These are phyloP conservation scores for Rhizoclosmatium hyalinum DNA, from an alignment of 371 early-diverging fungal genomes.

Conservation along the genomic window DNA sequence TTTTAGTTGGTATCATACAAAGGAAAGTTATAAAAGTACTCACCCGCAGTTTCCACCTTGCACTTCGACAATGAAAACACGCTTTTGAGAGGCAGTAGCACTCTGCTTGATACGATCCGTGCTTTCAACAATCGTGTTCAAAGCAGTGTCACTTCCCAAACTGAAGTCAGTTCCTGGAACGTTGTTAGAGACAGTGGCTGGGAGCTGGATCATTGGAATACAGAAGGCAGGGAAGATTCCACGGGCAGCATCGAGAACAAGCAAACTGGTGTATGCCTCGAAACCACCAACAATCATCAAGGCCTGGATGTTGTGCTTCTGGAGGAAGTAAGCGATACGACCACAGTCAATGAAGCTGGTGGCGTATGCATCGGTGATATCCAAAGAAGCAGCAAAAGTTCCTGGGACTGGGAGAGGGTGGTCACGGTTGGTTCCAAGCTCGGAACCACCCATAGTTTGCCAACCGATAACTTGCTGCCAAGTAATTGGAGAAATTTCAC, in stretches of 20 bases:
- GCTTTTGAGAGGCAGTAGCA: slow-evolving; percentile 87
- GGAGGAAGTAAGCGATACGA: slow-evolving; percentile 89
- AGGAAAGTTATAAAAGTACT: slow-evolving; percentile 15
- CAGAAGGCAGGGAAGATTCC: slow-evolving; percentile 80
- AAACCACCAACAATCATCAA: slow-evolving; percentile 96
- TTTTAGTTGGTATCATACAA: not conserved
- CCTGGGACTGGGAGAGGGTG: slow-evolving; percentile 67
- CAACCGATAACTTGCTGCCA: slow-evolving; percentile 92
- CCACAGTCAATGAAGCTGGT: slow-evolving; percentile 68
- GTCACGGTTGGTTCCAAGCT: slow-evolving; percentile 93
- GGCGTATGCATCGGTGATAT: slow-evolving; percentile 24
- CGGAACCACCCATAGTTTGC: slow-evolving; percentile 92
- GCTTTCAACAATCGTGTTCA: slow-evolving; percentile 94
- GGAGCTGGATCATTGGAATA: slow-evolving; percentile 94
- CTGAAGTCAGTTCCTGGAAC: slow-evolving; percentile 98
- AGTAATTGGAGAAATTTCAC: slow-evolving; percentile 73
- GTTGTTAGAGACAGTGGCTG: slow-evolving; percentile 98
- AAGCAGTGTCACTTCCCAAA: slow-evolving; percentile 96
- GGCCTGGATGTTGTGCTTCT: slow-evolving; percentile 86
- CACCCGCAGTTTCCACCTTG: slow-evolving; percentile 96
- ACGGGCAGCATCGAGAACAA: slow-evolving; percentile 76
- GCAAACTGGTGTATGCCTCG: slow-evolving; percentile 86
- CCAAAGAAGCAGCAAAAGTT: slow-evolving; percentile 27
- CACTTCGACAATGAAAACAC: slow-evolving; percentile 98
- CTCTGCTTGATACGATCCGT: slow-evolving; percentile 95